phyloP scores from a whole-genome alignment of 192 early-diverging fungal species.

The Haplosporangium gracile region DNA sequence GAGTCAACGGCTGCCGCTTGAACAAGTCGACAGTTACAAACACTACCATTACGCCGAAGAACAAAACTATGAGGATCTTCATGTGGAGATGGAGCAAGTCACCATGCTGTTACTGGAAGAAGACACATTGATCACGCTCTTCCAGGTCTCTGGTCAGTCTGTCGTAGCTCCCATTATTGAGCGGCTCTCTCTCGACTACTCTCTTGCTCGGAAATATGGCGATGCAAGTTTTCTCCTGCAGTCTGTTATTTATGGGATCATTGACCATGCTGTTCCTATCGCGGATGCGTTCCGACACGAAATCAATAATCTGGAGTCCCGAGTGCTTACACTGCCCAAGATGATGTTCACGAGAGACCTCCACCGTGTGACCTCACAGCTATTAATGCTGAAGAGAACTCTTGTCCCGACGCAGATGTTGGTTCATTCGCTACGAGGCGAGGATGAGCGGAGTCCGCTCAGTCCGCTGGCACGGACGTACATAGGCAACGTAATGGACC shows the following conservation, averaged over 20 bases:
- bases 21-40: slow-evolving; percentile 21
- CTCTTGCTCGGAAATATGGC: slow-evolving; percentile 17
- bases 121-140: slow-evolving; percentile 47
- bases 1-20: slow-evolving; percentile 3
- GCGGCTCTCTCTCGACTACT: slow-evolving; percentile 38
- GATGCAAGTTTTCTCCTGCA: slow-evolving; percentile 48
- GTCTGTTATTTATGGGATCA: slow-evolving; percentile 51
- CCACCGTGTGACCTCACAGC: slow-evolving; percentile 58
- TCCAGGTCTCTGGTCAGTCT: slow-evolving; percentile 30
- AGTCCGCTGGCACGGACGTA: slow-evolving; percentile 37
- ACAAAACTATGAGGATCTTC: slow-evolving; percentile 15
- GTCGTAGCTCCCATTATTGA: slow-evolving; percentile 41
- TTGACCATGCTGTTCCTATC: slow-evolving; percentile 52
- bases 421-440: slow-evolving; percentile 35
- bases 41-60: slow-evolving; percentile 9
- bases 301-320: slow-evolving; percentile 42
- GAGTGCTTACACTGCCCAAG: slow-evolving; percentile 28
- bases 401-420: slow-evolving; percentile 56
- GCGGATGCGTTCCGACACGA: slow-evolving; percentile 43
- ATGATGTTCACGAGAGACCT: slow-evolving; percentile 44
- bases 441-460: slow-evolving; percentile 29
- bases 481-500: slow-evolving; percentile 59
- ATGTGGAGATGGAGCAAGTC: slow-evolving; percentile 30
- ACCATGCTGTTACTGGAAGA: slow-evolving; percentile 27
- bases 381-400: slow-evolving; percentile 48